Conservation (phyloP, 2,329 filamentous ascomycete genomes). For the Sordariomycetes sp. region DNA sequence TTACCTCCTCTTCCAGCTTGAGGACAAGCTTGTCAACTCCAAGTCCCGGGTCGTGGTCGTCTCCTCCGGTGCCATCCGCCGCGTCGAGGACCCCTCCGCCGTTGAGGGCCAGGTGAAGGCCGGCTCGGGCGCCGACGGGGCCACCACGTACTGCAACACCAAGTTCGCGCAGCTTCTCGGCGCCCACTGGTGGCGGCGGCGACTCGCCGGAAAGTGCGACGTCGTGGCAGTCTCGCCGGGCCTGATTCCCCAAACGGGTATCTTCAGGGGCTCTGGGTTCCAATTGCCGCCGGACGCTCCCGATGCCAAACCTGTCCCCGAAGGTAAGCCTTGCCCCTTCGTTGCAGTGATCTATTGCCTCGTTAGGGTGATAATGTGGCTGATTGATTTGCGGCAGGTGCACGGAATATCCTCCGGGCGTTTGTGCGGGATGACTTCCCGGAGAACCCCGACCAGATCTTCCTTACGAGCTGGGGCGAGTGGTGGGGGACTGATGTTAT, state of each 20-base stretch:
- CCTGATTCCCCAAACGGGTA: constrained; percentile 35
- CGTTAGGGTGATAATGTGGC: constrained; percentile 7
- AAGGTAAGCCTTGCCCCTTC: constrained; percentile 21
- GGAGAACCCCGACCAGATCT: constrained; percentile 38
- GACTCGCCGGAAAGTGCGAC: constrained; percentile 29
- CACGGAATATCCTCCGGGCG: constrained; percentile 30
- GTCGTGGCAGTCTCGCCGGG: constrained; percentile 45
- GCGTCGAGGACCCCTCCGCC: constrained; percentile 14
- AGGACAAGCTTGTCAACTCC: constrained; percentile 33
- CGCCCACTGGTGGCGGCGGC: constrained; percentile 45
- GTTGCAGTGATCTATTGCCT: constrained; percentile 1
- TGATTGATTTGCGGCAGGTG: constrained; percentile 20
- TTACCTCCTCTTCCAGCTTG: constrained; percentile 38
- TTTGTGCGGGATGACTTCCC: constrained; percentile 34
- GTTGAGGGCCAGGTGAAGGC: constrained; percentile 27
- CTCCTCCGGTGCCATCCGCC: constrained; percentile 35
- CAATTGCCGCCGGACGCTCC: constrained; percentile 17
- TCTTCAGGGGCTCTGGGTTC: constrained; percentile 21
- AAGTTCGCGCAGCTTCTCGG: constrained; percentile 41
- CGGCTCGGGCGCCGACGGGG: constrained; percentile 19
- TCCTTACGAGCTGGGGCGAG: constrained; percentile 45
- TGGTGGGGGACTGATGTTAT: constrained; percentile 39
- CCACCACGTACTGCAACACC: constrained; percentile 26
- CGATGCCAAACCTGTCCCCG: constrained; percentile 34
- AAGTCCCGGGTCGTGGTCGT: constrained; percentile 36